Evolutionary conservation across 202 grass and related monocot genomes (phyloP).

Genomic region (Schoenoplectus tabernaemontani): DNA sequence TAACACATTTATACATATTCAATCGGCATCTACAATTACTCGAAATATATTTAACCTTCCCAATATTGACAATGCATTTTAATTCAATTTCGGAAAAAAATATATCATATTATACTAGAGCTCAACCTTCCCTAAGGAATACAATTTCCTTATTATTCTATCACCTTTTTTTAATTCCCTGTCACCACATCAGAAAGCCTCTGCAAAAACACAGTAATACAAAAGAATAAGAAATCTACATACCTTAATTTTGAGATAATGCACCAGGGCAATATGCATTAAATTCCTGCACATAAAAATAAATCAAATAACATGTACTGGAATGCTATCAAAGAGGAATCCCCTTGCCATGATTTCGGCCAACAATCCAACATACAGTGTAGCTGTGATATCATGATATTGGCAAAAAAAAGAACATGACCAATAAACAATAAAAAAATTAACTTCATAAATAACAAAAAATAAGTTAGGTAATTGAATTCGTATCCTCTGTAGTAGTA

Average conservation of each 20-base stretch:
- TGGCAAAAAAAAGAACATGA: background rate
- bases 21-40: background rate
- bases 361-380: background rate
- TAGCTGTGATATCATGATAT: background rate
- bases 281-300: slow-evolving; percentile 51
- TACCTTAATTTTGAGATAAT: slow-evolving; percentile 82
- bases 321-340: slow-evolving; percentile 10
- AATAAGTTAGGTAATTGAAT: background rate
- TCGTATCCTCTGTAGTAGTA: no score
- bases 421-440: background rate
- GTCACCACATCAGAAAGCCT: slow-evolving; percentile 42
- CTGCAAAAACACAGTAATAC: slow-evolving; percentile 36
- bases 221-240: background rate
- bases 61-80: background rate
- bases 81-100: slow-evolving; percentile 57
- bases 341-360: background rate
- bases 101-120: slow-evolving; percentile 74
- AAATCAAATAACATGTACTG: background rate
- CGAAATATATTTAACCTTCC: background rate
- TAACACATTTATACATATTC: background rate
- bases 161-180: slow-evolving; percentile 67
- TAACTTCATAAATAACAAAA: no score
- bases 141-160: slow-evolving; percentile 62
- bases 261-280: slow-evolving; percentile 89
- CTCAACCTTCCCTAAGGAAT: slow-evolving; percentile 65